Conservation (phyloP, 805 yeast genomes). For the Starmerella vitae region DNA sequence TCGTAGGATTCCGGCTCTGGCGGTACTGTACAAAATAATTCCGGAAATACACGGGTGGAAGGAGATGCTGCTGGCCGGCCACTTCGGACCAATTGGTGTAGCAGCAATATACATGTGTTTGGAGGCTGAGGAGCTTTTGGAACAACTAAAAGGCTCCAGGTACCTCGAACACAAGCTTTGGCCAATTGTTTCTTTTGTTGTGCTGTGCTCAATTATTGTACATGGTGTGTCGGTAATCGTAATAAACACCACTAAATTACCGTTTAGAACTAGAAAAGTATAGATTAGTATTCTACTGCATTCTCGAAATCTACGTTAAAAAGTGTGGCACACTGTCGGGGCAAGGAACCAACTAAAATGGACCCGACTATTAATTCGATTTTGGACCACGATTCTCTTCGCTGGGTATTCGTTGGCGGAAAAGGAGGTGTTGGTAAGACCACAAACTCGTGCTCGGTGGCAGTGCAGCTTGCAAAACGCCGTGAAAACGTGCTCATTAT, state of each 20-base stretch:
- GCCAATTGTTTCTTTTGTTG: slow-evolving; percentile 72
- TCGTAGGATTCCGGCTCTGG: slow-evolving; percentile 27
- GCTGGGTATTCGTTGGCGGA: slow-evolving; percentile 98
- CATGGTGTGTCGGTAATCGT: slow-evolving; percentile 86
- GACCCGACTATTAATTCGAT: slow-evolving; percentile 33
- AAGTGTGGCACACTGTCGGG: neutral
- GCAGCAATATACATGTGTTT: slow-evolving; percentile 47
- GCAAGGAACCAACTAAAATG: slow-evolving; percentile 9
- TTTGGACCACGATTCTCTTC: slow-evolving; percentile 39
- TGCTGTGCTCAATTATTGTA: slow-evolving; percentile 67
- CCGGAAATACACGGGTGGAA: slow-evolving; percentile 52
- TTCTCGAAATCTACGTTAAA: neutral
- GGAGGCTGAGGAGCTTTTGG: slow-evolving; percentile 32
- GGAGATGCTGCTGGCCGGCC: slow-evolving; percentile 60
- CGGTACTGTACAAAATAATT: slow-evolving; percentile 40
- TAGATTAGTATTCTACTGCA: neutral
- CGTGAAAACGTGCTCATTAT: slow-evolving; percentile 79
- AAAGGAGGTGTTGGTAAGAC: slow-evolving; percentile 99
- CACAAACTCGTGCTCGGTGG: slow-evolving; percentile 89
- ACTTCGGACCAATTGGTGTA: slow-evolving; percentile 66
- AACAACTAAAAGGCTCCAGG: slow-evolving; percentile 19
- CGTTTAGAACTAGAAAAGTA: too few species aligned
- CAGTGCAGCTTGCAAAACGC: slow-evolving; percentile 77
- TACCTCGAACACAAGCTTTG: slow-evolving; percentile 52
- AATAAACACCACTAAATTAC: slow-evolving; percentile 22